Evolutionary conservation across 148 eudicot genomes (phyloP), one percentile per base, ranked within the genome.

Genomic region (Cornus florida): DNA sequence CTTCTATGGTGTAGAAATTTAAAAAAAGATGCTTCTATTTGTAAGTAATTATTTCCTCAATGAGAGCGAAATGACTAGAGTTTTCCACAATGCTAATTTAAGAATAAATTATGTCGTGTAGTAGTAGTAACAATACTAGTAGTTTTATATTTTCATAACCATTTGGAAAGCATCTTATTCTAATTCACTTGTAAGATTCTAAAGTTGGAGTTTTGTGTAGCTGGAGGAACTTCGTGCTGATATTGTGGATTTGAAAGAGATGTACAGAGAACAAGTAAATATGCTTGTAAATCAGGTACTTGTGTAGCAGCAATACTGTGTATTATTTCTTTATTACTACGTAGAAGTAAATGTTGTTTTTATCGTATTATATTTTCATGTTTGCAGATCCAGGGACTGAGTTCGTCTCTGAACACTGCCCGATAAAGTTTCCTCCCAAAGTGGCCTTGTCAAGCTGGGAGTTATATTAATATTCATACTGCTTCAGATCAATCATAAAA

Each of bases 191-290:
- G 2, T 66, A 17, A 31, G 20, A 38, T 78, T 12, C 69, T 62
- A 67, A 59, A 14, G 22, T 70, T 68, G 70, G 39, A 68, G 20
- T 73, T 84, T 77, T 78, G 38, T 87, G 67, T 82, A 95, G 98
- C 80, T 95, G 89, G 98, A 95, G 87, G 98, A 95, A 89, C 94
- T 95, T 12, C 97, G 98, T 48, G 96, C 96, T 28, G 98, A 95
- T 86, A 95, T 95, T 69, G 91, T 92, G 82, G 98, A 95, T 85
- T 80, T 95, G 84, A 95, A 95, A 86, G 98, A 93, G 85, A 95
- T 95, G 98, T 95, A 95, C 79, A 93, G 97, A 89, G 98, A 95
- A 77, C 98, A 95, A 89, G 93, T 95, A 68, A 95, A 95, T 82
- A 69, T 95, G 82, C 97, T 95, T 41, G 97, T 95, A 78, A 95